Percentiles rank a stretch among this genome's conserved stretches.
These are phyloP conservation scores for Phytophthora sansomeana DNA, from an alignment of 352 stramenopile species.

Conservation along the genomic window DNA sequence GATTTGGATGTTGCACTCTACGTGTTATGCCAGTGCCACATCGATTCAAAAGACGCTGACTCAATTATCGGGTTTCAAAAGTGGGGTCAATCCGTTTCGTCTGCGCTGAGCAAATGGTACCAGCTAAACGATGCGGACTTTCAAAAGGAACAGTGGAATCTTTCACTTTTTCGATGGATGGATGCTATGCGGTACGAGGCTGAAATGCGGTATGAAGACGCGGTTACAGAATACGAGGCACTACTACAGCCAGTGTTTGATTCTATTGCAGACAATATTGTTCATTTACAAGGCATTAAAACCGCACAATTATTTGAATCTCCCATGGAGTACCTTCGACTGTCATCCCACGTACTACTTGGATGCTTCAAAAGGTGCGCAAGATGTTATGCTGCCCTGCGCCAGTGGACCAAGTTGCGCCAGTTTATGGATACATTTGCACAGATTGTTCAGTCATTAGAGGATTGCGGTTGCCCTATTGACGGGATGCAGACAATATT, in stretches of 20 bases:
- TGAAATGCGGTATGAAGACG: slow-evolving; percentile 76
- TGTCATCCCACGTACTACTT: slow-evolving; percentile 47
- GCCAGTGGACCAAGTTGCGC: slow-evolving; percentile 52
- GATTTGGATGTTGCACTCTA: slow-evolving; percentile 63
- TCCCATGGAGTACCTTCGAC: slow-evolving; percentile 40
- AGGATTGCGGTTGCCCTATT: slow-evolving; percentile 25
- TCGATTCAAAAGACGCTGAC: slow-evolving; percentile 63
- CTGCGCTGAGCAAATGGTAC: slow-evolving; percentile 31
- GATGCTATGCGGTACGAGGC: slow-evolving; percentile 49
- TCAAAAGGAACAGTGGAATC: slow-evolving; percentile 21
- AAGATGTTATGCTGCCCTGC: slow-evolving; percentile 52
- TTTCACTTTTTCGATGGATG: slow-evolving; percentile 53
- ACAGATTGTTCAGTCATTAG: slow-evolving; percentile 31
- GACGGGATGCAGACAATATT: slow-evolving; percentile 42
- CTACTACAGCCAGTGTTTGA: slow-evolving; percentile 46
- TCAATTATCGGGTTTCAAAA: slow-evolving; percentile 55
- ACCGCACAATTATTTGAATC: slow-evolving; percentile 32
- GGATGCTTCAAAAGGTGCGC: slow-evolving; percentile 61
- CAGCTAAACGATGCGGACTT: slow-evolving; percentile 20
- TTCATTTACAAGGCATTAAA: neutral
- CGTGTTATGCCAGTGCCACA: slow-evolving; percentile 47
- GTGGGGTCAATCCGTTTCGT: slow-evolving; percentile 50
- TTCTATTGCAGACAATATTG: neutral
- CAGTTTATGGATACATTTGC: slow-evolving; percentile 42
- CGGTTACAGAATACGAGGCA: slow-evolving; percentile 51